A percentile compares a stretch with the other conserved stretches of the same genome.
phyloP scores from a whole-genome alignment of 2,329 filamentous ascomycete genomes.

The Paraphoma chrysanthemicola region DNA sequence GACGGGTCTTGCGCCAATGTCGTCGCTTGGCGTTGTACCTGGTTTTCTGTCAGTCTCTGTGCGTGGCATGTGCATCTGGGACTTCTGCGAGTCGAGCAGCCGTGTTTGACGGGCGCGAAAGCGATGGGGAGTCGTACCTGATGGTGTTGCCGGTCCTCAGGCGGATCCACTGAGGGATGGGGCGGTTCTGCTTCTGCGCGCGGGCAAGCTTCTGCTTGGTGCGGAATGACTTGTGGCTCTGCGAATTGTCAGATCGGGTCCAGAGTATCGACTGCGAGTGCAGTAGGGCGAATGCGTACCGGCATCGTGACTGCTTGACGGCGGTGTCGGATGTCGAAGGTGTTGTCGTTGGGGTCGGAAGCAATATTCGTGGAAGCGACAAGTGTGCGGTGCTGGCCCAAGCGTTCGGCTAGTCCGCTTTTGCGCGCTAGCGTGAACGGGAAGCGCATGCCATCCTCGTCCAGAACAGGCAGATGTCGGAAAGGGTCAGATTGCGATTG shows the following conservation, averaged over 20 bases:
- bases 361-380: slow-evolving; percentile 2
- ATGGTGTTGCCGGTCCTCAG: slow-evolving; percentile 99
- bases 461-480: not conserved
- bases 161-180: slow-evolving; percentile 99
- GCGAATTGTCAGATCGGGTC: slow-evolving; percentile 35
- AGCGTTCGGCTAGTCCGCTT: not conserved
- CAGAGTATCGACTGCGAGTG: not conserved
- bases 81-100: not conserved
- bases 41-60: slow-evolving; percentile 27
- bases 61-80: not conserved
- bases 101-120: not conserved
- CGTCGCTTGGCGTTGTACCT: slow-evolving; percentile 99
- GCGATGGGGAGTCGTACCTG: slow-evolving; percentile 71
- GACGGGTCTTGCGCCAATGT: slow-evolving; percentile 99
- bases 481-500: not conserved
- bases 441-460: not conserved
- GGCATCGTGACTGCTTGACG: slow-evolving; percentile 48
- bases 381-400: slow-evolving; percentile 4
- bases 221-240: slow-evolving; percentile 99
- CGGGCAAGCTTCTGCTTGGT: slow-evolving; percentile 99
- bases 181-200: slow-evolving; percentile 99
- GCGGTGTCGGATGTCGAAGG: slow-evolving; percentile 42
- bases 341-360: slow-evolving; percentile 30
- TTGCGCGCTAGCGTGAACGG: not conserved
- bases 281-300: slow-evolving; percentile 35